Evolutionary conservation across 768 basidiomycete species (phyloP).

Genomic region (Rhodotorula graminis): DNA sequence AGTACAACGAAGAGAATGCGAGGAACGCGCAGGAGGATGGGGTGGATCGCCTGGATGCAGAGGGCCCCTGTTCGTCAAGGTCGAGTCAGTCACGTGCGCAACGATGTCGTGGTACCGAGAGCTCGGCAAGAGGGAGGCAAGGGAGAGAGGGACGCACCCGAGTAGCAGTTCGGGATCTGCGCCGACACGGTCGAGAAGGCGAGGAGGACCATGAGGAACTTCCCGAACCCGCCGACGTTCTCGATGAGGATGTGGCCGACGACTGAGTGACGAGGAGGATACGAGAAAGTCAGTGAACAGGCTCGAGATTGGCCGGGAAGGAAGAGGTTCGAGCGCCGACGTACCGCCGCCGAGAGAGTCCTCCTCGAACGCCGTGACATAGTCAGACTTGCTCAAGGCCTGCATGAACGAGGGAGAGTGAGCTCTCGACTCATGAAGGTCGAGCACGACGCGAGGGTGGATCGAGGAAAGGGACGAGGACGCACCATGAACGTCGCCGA

Average conservation of each 20-base stretch:
- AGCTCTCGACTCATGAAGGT: no score
- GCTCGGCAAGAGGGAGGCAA: conserved; percentile 43
- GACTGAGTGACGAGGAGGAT: conserved; percentile 37
- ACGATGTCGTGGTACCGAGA: no score
- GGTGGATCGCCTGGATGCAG: conserved; percentile 30
- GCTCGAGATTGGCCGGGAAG: no score
- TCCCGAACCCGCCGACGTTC: conserved; percentile 47
- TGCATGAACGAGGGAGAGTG: not conserved
- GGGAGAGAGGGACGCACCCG: conserved; percentile 5
- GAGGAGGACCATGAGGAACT: conserved; percentile 53
- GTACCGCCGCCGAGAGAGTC: conserved; percentile 50
- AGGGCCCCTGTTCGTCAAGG: conserved; percentile 14
- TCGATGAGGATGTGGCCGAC: conserved; percentile 49
- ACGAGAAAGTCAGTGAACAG: no score
- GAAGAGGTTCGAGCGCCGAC: no score
- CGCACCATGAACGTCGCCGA: conserved; percentile 2
- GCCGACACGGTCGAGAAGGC: conserved; percentile 49
- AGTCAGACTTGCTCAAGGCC: conserved; percentile 44
- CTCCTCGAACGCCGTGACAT: conserved; percentile 49
- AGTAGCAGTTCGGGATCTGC: conserved; percentile 46
- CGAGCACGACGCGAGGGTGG: no score
- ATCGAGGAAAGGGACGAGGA: no score
- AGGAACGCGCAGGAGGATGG: conserved; percentile 26
- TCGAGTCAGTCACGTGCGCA: no score
- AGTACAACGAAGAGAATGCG: conserved; percentile 30